A percentile compares a stretch with the other conserved stretches of the same genome.
Conservation (phyloP, 164 flowering plant genomes). For the Litsea cubeba region DNA sequence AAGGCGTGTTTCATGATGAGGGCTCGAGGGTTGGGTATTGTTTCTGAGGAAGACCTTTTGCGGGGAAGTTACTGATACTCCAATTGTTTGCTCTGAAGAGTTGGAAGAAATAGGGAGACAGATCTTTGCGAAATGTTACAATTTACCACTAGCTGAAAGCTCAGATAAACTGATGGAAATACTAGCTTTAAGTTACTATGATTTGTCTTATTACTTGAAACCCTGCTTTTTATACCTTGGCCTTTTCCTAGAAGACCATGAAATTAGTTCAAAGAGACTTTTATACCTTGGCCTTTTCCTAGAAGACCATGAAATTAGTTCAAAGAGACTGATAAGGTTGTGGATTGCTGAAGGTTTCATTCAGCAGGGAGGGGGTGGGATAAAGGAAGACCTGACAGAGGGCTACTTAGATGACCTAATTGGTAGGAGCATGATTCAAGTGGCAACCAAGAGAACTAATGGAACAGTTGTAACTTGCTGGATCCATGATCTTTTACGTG, state of each 20-base stretch:
- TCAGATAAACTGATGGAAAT: background rate
- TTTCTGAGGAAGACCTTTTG: background rate
- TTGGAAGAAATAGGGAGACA: background rate
- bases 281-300: background rate
- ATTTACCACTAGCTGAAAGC: constrained; percentile 27
- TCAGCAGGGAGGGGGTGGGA: background rate
- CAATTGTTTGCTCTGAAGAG: background rate
- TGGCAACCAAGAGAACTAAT: background rate
- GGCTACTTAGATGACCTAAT: background rate
- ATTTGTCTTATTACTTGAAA: background rate
- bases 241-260: background rate
- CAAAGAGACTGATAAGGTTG: background rate
- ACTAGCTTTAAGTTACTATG: background rate
- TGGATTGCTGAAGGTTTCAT: background rate
- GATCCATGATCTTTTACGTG: constrained; percentile 33
- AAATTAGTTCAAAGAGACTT: background rate
- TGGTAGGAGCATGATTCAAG: background rate
- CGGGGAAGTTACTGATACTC: background rate
- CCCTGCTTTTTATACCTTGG: background rate
- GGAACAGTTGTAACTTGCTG: constrained; percentile 33
- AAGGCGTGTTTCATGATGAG: background rate
- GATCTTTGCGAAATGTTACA: constrained; percentile 19
- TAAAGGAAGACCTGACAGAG: background rate
- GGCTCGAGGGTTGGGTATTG: background rate
- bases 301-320: background rate